These are phyloP conservation scores for Crithidia sp. DNA, from an alignment of 208 protist genomes.

Conservation along the genomic window DNA sequence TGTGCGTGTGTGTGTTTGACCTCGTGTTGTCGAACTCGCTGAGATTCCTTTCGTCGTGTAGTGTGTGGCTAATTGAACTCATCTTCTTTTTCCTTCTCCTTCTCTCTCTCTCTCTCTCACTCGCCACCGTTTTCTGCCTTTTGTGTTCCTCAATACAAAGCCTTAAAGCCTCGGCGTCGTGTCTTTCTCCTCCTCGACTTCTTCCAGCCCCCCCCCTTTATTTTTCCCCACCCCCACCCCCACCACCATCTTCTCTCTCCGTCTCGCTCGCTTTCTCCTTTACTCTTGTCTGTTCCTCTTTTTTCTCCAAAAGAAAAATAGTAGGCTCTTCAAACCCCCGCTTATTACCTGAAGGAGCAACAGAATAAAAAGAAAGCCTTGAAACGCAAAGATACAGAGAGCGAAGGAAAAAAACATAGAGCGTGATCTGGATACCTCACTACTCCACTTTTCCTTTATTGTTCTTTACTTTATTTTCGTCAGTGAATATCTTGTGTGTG, in stretches of 20 bases:
- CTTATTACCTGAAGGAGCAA: too few species aligned
- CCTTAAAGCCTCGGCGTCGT: background rate
- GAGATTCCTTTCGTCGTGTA: background rate
- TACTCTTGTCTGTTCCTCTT: background rate
- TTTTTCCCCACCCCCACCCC: too few species aligned
- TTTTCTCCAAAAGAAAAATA: background rate
- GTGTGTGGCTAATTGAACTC: background rate
- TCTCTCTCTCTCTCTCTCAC: slow-evolving; percentile 1
- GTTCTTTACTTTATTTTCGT: too few species aligned
- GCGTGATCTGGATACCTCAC: too few species aligned
- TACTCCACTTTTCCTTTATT: too few species aligned
- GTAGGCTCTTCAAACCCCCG: too few species aligned
- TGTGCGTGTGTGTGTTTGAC: background rate
- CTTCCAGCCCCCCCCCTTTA: too few species aligned
- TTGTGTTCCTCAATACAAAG: background rate
- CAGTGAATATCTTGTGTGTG: too few species aligned
- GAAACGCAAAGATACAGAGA: background rate
- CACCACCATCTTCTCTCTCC: background rate
- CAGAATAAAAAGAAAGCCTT: too few species aligned
- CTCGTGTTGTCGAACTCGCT: slow-evolving; percentile 13
- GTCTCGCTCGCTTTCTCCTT: background rate
- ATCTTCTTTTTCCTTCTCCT: slow-evolving; percentile 3
- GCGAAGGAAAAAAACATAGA: too few species aligned
- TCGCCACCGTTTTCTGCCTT: slow-evolving; percentile 2
- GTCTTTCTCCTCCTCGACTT: background rate